A percentile compares a stretch with the other conserved stretches of the same genome.
Conservation (phyloP, 768 basidiomycete species). For the Lanmaoa rubissima region DNA sequence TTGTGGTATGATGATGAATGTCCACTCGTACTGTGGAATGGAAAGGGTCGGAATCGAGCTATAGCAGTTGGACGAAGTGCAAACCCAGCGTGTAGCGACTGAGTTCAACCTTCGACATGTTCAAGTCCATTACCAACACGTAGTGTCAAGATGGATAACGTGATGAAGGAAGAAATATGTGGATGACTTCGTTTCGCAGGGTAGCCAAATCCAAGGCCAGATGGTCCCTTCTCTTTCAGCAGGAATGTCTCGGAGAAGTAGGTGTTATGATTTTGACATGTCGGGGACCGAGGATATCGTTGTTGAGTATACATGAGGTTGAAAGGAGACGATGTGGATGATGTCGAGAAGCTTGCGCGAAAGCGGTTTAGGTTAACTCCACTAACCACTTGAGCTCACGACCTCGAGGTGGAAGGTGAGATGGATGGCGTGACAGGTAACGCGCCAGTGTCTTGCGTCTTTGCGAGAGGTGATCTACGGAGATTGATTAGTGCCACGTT, state of each 20-base stretch:
- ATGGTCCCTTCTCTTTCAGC: neutral
- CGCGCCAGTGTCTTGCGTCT: conserved; percentile 10
- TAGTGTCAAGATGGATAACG: neutral
- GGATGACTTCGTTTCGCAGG: neutral
- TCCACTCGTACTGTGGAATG: neutral
- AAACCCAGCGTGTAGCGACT: neutral
- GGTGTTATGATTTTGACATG: neutral
- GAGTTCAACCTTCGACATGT: neutral
- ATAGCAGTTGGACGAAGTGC: neutral
- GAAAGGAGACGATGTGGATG: neutral
- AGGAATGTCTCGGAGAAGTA: neutral
- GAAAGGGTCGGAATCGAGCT: neutral
- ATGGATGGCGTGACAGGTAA: conserved; percentile 10
- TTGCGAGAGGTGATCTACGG: conserved; percentile 14
- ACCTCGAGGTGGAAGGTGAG: conserved; percentile 12
- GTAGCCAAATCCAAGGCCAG: neutral
- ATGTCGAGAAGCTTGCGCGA: neutral
- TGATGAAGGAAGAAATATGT: neutral
- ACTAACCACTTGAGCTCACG: conserved; percentile 10
- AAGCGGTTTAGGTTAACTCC: neutral
- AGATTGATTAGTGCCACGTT: conserved; percentile 4
- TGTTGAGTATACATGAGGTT: neutral
- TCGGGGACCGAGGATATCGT: neutral
- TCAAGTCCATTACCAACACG: neutral
- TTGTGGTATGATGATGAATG: neutral